Conservation (phyloP, 768 basidiomycete genomes). For the Exsudoporus frostii region DNA sequence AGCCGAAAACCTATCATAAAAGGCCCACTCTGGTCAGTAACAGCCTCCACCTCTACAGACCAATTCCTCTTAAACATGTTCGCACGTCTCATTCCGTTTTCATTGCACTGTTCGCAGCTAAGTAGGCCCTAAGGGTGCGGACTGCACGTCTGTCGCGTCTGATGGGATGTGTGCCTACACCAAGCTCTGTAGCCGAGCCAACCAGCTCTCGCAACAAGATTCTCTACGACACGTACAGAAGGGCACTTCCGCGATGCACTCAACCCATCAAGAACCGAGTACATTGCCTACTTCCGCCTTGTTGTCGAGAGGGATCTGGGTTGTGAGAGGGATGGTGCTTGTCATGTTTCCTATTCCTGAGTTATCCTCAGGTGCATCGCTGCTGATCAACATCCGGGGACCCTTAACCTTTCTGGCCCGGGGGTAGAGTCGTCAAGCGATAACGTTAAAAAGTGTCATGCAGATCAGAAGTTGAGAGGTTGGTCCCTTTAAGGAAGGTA, state of each 20-base stretch:
- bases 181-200: conserved; percentile 1
- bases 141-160: neutral
- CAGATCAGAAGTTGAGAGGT: too few species aligned
- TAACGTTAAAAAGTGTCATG: too few species aligned
- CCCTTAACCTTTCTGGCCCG: too few species aligned
- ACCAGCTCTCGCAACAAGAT: neutral
- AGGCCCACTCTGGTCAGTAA: neutral
- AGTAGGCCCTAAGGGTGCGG: neutral
- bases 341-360: neutral
- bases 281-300: neutral
- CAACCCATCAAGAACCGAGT: neutral
- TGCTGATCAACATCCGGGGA: too few species aligned
- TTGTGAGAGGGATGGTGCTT: neutral
- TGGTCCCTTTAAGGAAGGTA: too few species aligned
- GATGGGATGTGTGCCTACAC: neutral
- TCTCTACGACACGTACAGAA: neutral
- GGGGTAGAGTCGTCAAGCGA: too few species aligned
- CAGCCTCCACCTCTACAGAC: neutral
- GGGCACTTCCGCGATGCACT: neutral
- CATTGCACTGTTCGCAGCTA: neutral
- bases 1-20: neutral
- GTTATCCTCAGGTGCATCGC: neutral
- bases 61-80: conserved; percentile 4
- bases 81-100: neutral
- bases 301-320: neutral